Evolutionary conservation across 371 early-diverging fungal species (phyloP).

Genomic region (Encephalitozoon intestinalis): DNA sequence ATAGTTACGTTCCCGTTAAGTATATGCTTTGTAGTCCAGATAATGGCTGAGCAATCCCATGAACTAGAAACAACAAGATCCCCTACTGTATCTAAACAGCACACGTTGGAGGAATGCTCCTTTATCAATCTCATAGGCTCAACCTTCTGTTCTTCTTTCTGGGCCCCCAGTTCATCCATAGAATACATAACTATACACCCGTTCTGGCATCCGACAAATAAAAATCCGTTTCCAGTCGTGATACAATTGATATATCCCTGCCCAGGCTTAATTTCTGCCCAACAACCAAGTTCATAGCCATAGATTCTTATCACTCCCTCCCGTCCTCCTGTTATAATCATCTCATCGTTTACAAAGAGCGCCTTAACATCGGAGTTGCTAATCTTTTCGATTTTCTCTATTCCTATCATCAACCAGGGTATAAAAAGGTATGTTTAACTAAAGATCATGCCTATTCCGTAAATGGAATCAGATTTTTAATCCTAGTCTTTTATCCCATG

Average conservation of each 20-base stretch:
- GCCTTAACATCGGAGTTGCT: background rate
- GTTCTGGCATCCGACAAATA: slow-evolving; percentile 48
- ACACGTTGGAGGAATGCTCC: slow-evolving; percentile 54
- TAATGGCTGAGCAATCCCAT: slow-evolving; percentile 54
- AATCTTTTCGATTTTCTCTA: background rate
- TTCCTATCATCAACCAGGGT: slow-evolving; percentile 1
- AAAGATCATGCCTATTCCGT: background rate
- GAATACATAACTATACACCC: slow-evolving; percentile 24
- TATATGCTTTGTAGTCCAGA: background rate
- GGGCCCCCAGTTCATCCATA: background rate
- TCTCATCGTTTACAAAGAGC: background rate
- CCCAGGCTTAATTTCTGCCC: background rate
- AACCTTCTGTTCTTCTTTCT: background rate
- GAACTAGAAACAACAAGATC: slow-evolving; percentile 44
- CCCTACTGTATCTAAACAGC: slow-evolving; percentile 34
- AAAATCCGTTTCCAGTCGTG: background rate
- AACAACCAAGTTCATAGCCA: background rate
- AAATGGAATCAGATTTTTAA: background rate
- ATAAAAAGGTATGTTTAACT: background rate
- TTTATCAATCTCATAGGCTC: background rate
- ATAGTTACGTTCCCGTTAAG: background rate
- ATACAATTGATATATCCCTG: slow-evolving; percentile 45
- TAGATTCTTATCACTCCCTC: background rate
- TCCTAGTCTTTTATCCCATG: slow-evolving; percentile 40
- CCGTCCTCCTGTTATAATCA: background rate